Evolutionary conservation across 2,329 filamentous ascomycete species (phyloP), one percentile per base, ranked within the genome.

Genomic region (Alternaria sp.): DNA sequence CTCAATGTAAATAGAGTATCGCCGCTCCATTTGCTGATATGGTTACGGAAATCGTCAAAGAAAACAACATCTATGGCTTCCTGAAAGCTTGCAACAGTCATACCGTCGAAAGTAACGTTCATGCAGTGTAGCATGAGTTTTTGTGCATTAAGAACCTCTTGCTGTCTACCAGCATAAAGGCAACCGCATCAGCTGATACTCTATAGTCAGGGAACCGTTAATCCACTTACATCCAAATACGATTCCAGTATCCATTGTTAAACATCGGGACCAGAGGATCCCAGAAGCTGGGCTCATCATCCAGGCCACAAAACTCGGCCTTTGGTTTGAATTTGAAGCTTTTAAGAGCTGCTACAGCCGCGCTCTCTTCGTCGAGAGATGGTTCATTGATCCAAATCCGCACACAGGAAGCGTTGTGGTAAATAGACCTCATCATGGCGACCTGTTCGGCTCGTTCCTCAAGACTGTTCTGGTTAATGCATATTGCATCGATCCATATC

Each of bases 261-360:
- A 46, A n/a, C 12, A 46, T 46, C 2, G 20, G 7, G 0, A 46
- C 7, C 7, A 46, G 2, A 15, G 44, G 4, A 9, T 5, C 20
- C 20, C 44, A 46, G 4, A 46, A 23, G 2, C 2, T 2, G 6
- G 20, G 1, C 1, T 23, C 11, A 11, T 23, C 6, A 2, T 7
- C 44, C 21, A 46, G 20, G 3, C 44, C 20, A 15, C 20, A 0
- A 3, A 5, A 0, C 5, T 9, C 44, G 0, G 37, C 15, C 4
- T 15, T 0, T 1, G 20, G 11, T 2, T 1, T 23, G 2, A 0
- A 2, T 9, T 23, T 14, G 0, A 46, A 46, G 12, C 6, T 9
- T 15, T 46, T 15, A 0, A 46, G 20, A 25, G 20, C 20, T 25
- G 44, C 20, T 9, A 46, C 44, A 9, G 44, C 20, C 12, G 11